Percentiles rank a stretch among this genome's conserved stretches.
Conservation (phyloP, 768 basidiomycete genomes). For the Trametes maxima region DNA sequence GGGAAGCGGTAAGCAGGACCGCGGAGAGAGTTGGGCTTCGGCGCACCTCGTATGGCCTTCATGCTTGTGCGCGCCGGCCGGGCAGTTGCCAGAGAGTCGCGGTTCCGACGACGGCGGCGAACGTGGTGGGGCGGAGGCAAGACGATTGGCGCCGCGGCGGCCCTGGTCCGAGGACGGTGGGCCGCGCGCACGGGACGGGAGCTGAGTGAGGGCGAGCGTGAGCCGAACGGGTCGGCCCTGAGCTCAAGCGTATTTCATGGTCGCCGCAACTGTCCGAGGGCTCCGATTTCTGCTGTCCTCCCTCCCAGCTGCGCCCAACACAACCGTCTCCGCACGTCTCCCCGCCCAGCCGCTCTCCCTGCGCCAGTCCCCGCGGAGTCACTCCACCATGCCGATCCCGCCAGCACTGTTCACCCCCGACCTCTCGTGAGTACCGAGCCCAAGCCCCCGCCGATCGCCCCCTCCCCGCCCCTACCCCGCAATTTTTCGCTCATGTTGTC, state of each 20-base stretch:
- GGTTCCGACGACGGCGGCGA: slow-evolving; percentile 1
- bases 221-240: too few relatives aligned
- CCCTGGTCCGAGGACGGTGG: background rate
- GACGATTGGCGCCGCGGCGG: slow-evolving; percentile 15
- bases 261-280: slow-evolving; percentile 19
- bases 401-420: slow-evolving; percentile 29
- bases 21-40: slow-evolving; percentile 10
- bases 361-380: background rate
- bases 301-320: too few relatives aligned
- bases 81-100: slow-evolving; percentile 3
- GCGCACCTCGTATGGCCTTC: slow-evolving; percentile 66
- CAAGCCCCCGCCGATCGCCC: background rate
- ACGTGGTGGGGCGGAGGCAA: slow-evolving; percentile 12
- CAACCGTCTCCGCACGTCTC: background rate
- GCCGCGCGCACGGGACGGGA: background rate
- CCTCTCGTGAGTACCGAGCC: slow-evolving; percentile 27
- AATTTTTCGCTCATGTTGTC: slow-evolving; percentile 12
- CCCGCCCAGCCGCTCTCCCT: background rate
- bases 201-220: background rate
- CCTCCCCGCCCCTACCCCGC: background rate
- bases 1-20: slow-evolving; percentile 9
- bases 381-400: slow-evolving; percentile 30
- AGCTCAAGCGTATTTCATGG: slow-evolving; percentile 17
- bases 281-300: background rate
- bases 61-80: slow-evolving; percentile 35